Base-by-base conservation (phyloP, 1,139 yeast genomes). In the Suhomyces bolitotheri region DNA sequence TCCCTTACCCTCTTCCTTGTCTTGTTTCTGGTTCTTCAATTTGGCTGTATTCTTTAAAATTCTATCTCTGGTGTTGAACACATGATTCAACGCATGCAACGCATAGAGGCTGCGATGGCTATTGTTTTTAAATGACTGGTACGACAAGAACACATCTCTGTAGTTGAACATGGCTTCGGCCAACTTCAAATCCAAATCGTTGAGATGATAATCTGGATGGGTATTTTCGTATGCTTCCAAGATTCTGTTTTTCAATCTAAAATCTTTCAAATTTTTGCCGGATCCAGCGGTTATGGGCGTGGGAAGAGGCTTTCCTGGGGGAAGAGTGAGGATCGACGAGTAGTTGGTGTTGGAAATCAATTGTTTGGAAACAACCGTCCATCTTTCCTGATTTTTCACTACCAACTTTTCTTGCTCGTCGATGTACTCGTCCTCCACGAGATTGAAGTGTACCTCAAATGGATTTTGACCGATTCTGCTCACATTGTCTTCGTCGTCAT, bases 61-160 rank as follows among this genome's bases (percentile, higher is more conserved):
- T 19, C 82, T 66, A 56, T 89, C 96, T 54, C 97, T 74, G 0
- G 97, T 87, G 60, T 89, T 89, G 62, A 72, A 78, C 20, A 92
- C 65, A 56, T 92, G 98, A 51, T 92, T 92, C 39, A 89, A 58
- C 3, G 79, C 74, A 62, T 92, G 98, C 43, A 86, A 53, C 0
- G 74, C 60, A 54, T 86, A 87, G 17, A 87, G 60, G 40, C 76
- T 77, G 48, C 82, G 78, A 50, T 89, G 76, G 28, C 73, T 71
- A 1, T 68, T 62, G 27, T 76, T 70, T 25, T 60, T 57, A 49
- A 51, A 60, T 13, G 49, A 34, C 30, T 48, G 51, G 47, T 78
- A 78, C 26, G 95, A 87, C 47, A 72, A 78, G 13, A 78, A 64
- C 5, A 90, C 57, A 55, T 92, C 97, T 46, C 76, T 76, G 58